A percentile compares a stretch with the other conserved stretches of the same genome.
phyloP scores from a whole-genome alignment of 2,329 filamentous ascomycete species.

The Madurella mycetomatis region DNA sequence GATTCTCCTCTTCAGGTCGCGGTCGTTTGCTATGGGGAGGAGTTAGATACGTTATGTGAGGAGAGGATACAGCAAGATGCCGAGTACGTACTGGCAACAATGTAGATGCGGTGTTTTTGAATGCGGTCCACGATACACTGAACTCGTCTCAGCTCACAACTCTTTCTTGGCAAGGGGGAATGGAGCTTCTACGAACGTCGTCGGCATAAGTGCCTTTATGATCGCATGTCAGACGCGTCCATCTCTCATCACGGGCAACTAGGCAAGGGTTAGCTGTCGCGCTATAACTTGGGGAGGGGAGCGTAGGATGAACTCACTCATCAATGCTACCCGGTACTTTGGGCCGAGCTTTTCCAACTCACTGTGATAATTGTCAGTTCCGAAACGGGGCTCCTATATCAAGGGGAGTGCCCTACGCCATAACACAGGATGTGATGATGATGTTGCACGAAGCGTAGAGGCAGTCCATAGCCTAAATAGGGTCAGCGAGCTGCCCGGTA shows the following conservation, averaged over 20 bases:
- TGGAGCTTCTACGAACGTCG: constrained; percentile 20
- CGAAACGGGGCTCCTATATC: no score
- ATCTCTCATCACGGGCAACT: constrained; percentile 82
- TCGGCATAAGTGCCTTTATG: constrained; percentile 85
- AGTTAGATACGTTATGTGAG: constrained; percentile 28
- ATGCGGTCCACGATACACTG: constrained; percentile 76
- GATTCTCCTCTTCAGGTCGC: constrained; percentile 75
- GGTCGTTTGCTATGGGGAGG: constrained; percentile 52
- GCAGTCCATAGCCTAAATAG: constrained; percentile 69
- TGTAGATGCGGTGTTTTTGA: constrained; percentile 70
- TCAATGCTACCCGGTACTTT: constrained; percentile 74
- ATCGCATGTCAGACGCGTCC: constrained; percentile 79
- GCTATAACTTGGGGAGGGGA: no score
- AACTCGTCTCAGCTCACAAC: constrained; percentile 47
- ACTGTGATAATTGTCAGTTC: constrained; percentile 43
- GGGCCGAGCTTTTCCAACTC: constrained; percentile 86
- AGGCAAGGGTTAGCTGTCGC: constrained; percentile 47
- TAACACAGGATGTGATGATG: constrained; percentile 69
- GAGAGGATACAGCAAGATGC: background rate
- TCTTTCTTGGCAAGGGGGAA: no score
- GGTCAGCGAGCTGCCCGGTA: background rate
- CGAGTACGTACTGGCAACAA: constrained; percentile 62
- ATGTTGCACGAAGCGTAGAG: constrained; percentile 88
- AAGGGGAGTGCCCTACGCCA: constrained; percentile 41
- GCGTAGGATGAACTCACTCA: constrained; percentile 19